phyloP scores from a whole-genome alignment of 441 rosid genomes.

The Populus hybrid region DNA sequence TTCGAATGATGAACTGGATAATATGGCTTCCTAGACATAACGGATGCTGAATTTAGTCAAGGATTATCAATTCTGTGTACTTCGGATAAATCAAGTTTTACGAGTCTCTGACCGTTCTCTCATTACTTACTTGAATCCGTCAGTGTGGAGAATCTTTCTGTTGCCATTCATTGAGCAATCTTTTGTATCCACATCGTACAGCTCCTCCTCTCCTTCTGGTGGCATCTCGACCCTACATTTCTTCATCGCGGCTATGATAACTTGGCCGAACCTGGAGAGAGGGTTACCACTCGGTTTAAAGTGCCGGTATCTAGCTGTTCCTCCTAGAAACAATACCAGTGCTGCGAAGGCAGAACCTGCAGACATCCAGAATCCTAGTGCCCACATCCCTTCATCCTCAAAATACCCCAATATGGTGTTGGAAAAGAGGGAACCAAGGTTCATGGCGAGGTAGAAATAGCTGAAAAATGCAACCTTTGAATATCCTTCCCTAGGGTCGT shows the following conservation, averaged over 20 bases:
- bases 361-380: constrained; percentile 86
- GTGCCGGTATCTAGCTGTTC: constrained; percentile 69
- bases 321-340: constrained; percentile 65
- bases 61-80: background rate
- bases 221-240: constrained; percentile 56
- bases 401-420: constrained; percentile 86
- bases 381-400: constrained; percentile 94
- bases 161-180: constrained; percentile 31
- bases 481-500: constrained; percentile 68
- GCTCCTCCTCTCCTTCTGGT: constrained; percentile 32
- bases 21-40: background rate
- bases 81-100: background rate
- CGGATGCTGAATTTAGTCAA: background rate
- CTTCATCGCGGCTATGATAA: constrained; percentile 69
- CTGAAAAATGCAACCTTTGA: constrained; percentile 90
- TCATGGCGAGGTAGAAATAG: constrained; percentile 89
- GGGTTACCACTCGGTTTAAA: constrained; percentile 90
- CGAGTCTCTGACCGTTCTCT: background rate
- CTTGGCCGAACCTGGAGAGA: constrained; percentile 73
- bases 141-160: constrained; percentile 57
- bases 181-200: constrained; percentile 32
- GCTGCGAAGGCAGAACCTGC: constrained; percentile 77
- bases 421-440: constrained; percentile 92
- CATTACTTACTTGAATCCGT: constrained; percentile 55
- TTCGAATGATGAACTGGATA: background rate